Base-by-base conservation (phyloP, 164 flowering plant species). In the Kingdonia uniflora region DNA sequence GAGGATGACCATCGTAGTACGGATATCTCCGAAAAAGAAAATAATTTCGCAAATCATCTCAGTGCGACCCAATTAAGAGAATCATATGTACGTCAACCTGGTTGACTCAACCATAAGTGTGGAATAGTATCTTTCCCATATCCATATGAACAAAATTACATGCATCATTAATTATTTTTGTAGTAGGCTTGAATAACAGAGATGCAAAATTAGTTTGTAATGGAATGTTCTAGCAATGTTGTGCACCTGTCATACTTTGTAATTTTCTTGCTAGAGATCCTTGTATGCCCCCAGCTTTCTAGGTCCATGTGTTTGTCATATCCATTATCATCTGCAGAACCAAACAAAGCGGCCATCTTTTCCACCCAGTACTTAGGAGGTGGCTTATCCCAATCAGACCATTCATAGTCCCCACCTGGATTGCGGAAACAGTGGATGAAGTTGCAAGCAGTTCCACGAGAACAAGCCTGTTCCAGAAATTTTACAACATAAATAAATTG, bases 351-450 rank as follows among this genome's bases (percentile, higher is more conserved):
- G 64, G 56, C 67, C 96, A 92, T 85, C 77, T 78, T 77, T 53
- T 60, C 63, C 42, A 78, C 56, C 97, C 97, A 92, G 68, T 74
- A 81, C 61, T 44, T 82, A 25, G 99, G 99, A 5, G 99, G 85
- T 46, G 91, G 87, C 57, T 75, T 88, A 69, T 88, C 97, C 81
- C 79, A 81, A 67, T 92, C 99, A 62, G 99, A 91, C 99, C 99
- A 92, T 66, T 86, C 97, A 77, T 92, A 92, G 65, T 89, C 96
- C 53, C 99, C 95, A 55, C 97, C 89, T 56, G 99, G 99, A 61
- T 92, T 92, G 49, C 76, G 83, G 61, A 92, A 88, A 64, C 99
- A 92, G 66, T 92, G 97, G 40, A 88, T 79, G 55, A 92, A 92
- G 68, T 89, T 92, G 80, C 99, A 88, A 6, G 90, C 81, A 1